Evolutionary conservation across 1,284 basidiomycete species (phyloP).

Genomic region (Melanopsichium pennsylvanicum): DNA sequence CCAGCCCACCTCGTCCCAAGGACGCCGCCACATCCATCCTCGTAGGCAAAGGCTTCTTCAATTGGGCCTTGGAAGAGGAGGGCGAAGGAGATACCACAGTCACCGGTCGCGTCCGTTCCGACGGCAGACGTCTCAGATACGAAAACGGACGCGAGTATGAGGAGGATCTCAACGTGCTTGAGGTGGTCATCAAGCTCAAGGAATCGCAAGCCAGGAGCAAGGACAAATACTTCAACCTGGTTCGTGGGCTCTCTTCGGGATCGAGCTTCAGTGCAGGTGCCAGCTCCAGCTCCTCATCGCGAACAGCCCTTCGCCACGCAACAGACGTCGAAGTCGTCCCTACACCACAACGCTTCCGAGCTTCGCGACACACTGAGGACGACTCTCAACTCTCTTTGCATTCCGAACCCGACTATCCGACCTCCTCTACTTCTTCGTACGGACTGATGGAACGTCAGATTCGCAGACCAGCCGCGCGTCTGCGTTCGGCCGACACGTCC

Average conservation of each 20-base stretch:
- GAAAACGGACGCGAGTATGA: slow-evolving; percentile 56
- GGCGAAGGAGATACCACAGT: slow-evolving; percentile 61
- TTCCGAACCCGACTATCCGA: slow-evolving; percentile 42
- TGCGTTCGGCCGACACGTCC: slow-evolving; percentile 5
- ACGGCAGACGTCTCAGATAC: slow-evolving; percentile 38
- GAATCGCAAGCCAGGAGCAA: slow-evolving; percentile 54
- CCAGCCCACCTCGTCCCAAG: slow-evolving; percentile 26
- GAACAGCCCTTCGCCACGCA: slow-evolving; percentile 6
- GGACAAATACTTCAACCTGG: slow-evolving; percentile 55
- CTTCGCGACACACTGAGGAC: slow-evolving; percentile 12
- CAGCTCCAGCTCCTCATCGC: slow-evolving; percentile 3
- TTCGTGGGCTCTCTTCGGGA: slow-evolving; percentile 41
- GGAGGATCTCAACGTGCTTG: slow-evolving; percentile 53
- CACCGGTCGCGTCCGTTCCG: slow-evolving; percentile 56
- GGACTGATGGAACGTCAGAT: slow-evolving; percentile 21
- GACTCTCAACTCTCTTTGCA: slow-evolving; percentile 28
- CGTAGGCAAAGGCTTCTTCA: slow-evolving; percentile 63
- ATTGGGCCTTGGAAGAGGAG: slow-evolving; percentile 57
- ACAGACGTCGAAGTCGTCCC: slow-evolving; percentile 6
- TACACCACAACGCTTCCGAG: slow-evolving; percentile 15
- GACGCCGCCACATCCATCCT: slow-evolving; percentile 41
- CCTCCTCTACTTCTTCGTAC: slow-evolving; percentile 19
- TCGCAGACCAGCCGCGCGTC: slow-evolving; percentile 20
- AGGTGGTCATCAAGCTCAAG: slow-evolving; percentile 60
- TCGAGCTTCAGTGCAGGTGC: slow-evolving; percentile 30